Percentiles rank a stretch among this genome's conserved stretches.
Evolutionary conservation across 768 basidiomycete genomes (phyloP).

Genomic region (Leucocoprinus leucothites): DNA sequence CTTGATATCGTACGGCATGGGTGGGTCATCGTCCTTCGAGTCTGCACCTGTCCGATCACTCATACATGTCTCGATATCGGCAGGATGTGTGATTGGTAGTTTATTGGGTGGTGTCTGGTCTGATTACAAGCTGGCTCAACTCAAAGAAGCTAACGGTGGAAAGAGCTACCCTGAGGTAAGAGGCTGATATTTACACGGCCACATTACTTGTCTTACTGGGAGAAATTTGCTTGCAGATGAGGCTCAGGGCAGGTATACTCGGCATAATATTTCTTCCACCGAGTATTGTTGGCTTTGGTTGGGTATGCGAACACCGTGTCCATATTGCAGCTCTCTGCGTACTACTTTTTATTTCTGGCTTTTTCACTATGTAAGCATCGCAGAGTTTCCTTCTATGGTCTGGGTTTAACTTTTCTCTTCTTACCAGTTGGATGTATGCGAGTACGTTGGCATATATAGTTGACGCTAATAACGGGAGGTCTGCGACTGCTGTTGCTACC

Average conservation of each 20-base stretch:
- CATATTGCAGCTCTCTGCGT: slow-evolving; percentile 69
- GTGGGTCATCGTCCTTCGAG: slow-evolving; percentile 26
- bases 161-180: slow-evolving; percentile 62
- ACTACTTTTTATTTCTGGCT: slow-evolving; percentile 69
- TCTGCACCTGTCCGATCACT: not conserved
- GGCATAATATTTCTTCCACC: slow-evolving; percentile 61
- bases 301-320: slow-evolving; percentile 63
- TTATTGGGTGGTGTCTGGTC: slow-evolving; percentile 45
- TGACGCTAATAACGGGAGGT: slow-evolving; percentile 81
- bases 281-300: slow-evolving; percentile 66
- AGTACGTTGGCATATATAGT: slow-evolving; percentile 77
- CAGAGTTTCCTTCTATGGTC: not conserved
- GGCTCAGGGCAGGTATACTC: slow-evolving; percentile 57
- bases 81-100: slow-evolving; percentile 39
- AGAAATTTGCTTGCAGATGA: slow-evolving; percentile 53
- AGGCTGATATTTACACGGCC: not conserved
- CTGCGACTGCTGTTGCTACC: slow-evolving; percentile 68
- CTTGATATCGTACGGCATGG: slow-evolving; percentile 70
- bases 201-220: not conserved
- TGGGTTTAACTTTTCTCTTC: not conserved
- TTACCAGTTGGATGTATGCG: slow-evolving; percentile 32
- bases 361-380: slow-evolving; percentile 63
- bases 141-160: slow-evolving; percentile 37
- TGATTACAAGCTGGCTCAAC: slow-evolving; percentile 33
- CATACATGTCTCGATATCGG: not conserved